Evolutionary conservation across 306 rosid species (phyloP), one percentile per base, ranked within the genome.

Genomic region (Dalbergia cochinchinensis): DNA sequence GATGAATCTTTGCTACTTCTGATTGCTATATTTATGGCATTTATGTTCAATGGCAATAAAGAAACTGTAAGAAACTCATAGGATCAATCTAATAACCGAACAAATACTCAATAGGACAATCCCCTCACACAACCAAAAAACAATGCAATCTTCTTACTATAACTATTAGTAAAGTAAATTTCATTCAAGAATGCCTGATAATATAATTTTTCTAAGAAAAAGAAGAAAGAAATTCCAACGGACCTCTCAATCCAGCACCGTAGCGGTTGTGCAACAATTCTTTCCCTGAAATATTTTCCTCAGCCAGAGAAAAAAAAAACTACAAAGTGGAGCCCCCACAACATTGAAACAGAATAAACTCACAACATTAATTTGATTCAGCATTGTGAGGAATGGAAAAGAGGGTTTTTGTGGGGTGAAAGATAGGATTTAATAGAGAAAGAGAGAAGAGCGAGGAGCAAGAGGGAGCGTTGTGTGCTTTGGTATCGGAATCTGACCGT

Each of bases 391-490:
- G 73, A 60, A 13, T 58, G 53, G 6, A 9, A 11, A 53, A 7
- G 64, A 34, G 26, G 11, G 6, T 34, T 19, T 11, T 42, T 15
- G 63, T 41, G 42, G 39, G 26, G 22, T 31, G 16, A 39, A 14
- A 11, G 51, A 39, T 50, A 60, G 75, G 73, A 63, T 74, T 75
- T 72, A 8, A 69, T 18, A 19, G 48, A 39, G 33, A 63, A 47
- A 37, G 62, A 14, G 55, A 12, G 39, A 62, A 4, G 9, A 7
- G 2, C 7, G 34, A 2, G 31, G 67, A 50, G 53, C 11, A 13
- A 3, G 18, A 12, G 57, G 16, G n/a, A 3, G 4, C 4, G 19
- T 4, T n/a, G 8, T 11, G 18, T 11, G n/a, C 6, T 48, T 13
- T 48, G 15, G 11, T 11, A 5, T 11, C 54, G n/a, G 54, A 48